A percentile compares a stretch with the other conserved stretches of the same genome.
Evolutionary conservation across 371 early-diverging fungal species (phyloP).

Genomic region (Mortierella sp.): DNA sequence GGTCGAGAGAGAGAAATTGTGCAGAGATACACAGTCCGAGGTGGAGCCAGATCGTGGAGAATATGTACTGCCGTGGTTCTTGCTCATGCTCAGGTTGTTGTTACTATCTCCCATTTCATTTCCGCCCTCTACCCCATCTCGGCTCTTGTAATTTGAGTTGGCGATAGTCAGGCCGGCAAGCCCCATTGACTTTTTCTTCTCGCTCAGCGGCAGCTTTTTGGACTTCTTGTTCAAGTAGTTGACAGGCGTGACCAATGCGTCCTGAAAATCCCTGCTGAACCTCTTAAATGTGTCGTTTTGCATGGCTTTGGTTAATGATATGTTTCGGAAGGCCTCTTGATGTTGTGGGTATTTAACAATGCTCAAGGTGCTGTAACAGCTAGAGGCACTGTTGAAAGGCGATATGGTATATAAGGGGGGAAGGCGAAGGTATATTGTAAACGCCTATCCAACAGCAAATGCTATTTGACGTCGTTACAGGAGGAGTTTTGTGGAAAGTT

Average conservation of each 20-base stretch:
- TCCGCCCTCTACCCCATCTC: not conserved
- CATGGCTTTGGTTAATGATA: constrained; percentile 3
- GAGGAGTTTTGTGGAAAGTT: not conserved
- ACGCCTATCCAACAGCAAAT: too few relatives aligned
- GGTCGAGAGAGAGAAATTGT: constrained; percentile 15
- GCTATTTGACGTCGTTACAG: not conserved
- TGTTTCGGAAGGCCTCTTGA: not conserved
- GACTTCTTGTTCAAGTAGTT: constrained; percentile 43
- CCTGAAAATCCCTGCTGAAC: constrained; percentile 36
- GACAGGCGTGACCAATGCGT: constrained; percentile 27
- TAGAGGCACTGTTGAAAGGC: not conserved
- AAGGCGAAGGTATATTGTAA: not conserved
- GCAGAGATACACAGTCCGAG: constrained; percentile 14
- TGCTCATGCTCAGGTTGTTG: not conserved
- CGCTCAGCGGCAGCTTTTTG: constrained; percentile 14
- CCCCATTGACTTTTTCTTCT: constrained; percentile 14
- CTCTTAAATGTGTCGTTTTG: constrained; percentile 45
- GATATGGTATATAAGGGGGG: not conserved
- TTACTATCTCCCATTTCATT: not conserved
- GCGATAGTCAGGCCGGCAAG: constrained; percentile 10
- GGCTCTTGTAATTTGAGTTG: not conserved
- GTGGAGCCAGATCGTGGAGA: constrained; percentile 6
- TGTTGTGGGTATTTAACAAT: not conserved
- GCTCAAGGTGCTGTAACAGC: not conserved
- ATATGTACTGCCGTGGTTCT: not conserved